These are phyloP conservation scores for Talaromyces albobiverticillius DNA, from an alignment of 2,329 filamentous ascomycete species.

Conservation along the genomic window DNA sequence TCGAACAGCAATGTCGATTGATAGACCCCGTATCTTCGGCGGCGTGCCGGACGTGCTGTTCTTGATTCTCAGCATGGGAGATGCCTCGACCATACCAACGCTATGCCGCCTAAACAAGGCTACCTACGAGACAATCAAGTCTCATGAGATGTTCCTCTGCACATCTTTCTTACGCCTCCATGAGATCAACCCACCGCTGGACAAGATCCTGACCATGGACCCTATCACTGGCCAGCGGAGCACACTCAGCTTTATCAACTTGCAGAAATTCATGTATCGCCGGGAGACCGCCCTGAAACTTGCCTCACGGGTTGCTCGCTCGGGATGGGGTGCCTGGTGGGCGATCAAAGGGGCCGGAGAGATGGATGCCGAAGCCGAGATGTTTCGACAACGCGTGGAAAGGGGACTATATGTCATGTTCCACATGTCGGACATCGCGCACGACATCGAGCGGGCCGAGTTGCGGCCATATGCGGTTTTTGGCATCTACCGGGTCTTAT, in stretches of 20 bases:
- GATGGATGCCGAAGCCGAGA: constrained; percentile 27
- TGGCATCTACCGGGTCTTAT: constrained; percentile 13
- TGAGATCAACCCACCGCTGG: constrained; percentile 56
- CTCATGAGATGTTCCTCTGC: constrained; percentile 26
- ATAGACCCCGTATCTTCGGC: constrained; percentile 20
- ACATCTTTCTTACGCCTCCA: constrained; percentile 33
- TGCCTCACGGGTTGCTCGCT: constrained; percentile 24
- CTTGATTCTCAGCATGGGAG: constrained; percentile 27
- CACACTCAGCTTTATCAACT: constrained; percentile 22
- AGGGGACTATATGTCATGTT: constrained; percentile 28
- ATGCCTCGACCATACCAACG: constrained; percentile 20
- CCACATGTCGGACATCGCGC: constrained; percentile 28
- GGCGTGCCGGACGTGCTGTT: constrained; percentile 28
- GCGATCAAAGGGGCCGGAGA: constrained; percentile 23
- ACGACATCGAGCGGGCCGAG: constrained; percentile 17
- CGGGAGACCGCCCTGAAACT: constrained; percentile 21
- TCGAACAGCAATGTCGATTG: constrained; percentile 11
- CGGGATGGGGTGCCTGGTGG: constrained; percentile 27
- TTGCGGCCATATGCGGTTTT: constrained; percentile 12
- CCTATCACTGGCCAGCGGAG: constrained; percentile 22
- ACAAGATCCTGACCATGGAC: constrained; percentile 50
- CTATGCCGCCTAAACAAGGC: constrained; percentile 26
- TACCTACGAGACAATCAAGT: constrained; percentile 25
- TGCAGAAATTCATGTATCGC: constrained; percentile 23
- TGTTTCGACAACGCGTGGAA: constrained; percentile 25